A percentile compares a stretch with the other conserved stretches of the same genome.
phyloP scores from a whole-genome alignment of 108 stramenopile species.

The Cyclotella distinguenda region DNA sequence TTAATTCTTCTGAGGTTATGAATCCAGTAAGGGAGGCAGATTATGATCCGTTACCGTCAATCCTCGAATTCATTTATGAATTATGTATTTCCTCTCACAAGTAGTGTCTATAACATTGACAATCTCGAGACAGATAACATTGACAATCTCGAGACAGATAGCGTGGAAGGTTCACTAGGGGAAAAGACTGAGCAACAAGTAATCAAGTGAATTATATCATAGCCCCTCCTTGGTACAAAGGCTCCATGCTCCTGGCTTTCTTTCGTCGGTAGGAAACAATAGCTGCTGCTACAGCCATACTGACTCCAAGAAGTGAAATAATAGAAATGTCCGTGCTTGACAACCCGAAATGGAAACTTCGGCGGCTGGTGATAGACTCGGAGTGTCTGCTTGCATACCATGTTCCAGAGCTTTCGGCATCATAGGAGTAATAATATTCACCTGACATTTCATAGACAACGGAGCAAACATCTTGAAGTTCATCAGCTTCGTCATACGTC shows the following conservation, averaged over 20 bases:
- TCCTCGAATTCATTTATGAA: too few relatives aligned
- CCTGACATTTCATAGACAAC: constrained; percentile 21
- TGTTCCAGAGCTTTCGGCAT: constrained; percentile 29
- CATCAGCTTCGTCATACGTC: constrained; percentile 15
- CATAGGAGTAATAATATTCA: constrained; percentile 28
- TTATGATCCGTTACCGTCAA: too few relatives aligned
- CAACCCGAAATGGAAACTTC: neutral
- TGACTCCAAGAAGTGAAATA: constrained; percentile 9
- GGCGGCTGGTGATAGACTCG: constrained; percentile 3
- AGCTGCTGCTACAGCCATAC: constrained; percentile 1
- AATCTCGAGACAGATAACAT: too few relatives aligned
- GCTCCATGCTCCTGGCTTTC: constrained; percentile 10
- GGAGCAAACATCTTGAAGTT: constrained; percentile 32
- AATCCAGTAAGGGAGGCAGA: too few relatives aligned
- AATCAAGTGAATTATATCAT: constrained; percentile 3
- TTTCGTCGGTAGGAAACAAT: constrained; percentile 5
- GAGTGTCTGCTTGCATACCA: constrained; percentile 16
- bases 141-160: too few relatives aligned
- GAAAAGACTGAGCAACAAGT: too few relatives aligned
- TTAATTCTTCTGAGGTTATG: too few relatives aligned
- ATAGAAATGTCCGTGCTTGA: neutral
- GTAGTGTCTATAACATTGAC: too few relatives aligned
- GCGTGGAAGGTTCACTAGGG: too few relatives aligned
- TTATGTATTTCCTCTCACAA: too few relatives aligned
- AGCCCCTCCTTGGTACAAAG: constrained; percentile 19